A percentile compares a stretch with the other conserved stretches of the same genome.
Evolutionary conservation across 78 protist genomes (phyloP).

Genomic region (Dictyostelium citrinum): DNA sequence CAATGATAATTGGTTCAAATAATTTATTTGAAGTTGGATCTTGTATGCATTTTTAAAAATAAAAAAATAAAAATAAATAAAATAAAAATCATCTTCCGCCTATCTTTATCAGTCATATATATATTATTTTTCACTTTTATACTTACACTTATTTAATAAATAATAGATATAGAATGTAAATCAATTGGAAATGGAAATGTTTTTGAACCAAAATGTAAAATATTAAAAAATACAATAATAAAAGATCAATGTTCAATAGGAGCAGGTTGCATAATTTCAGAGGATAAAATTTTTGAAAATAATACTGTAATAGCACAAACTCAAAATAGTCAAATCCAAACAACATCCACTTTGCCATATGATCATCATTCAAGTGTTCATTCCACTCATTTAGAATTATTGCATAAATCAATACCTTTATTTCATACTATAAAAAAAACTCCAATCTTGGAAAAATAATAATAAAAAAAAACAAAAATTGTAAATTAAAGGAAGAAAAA

Average conservation of each 20-base stretch:
- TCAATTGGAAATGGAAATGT: constrained; percentile 74
- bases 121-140: too few species aligned
- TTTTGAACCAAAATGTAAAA: constrained; percentile 52
- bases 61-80: background rate
- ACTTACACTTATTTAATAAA: too few species aligned
- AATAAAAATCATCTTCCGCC: too few species aligned
- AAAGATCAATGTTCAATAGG: constrained; percentile 34
- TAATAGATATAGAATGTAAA: constrained; percentile 50
- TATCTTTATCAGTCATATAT: too few species aligned
- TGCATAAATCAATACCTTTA: constrained; percentile 46
- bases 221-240: constrained; percentile 3
- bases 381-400: constrained; percentile 20
- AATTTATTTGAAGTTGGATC: constrained; percentile 76
- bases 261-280: constrained; percentile 29
- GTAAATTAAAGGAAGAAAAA: too few species aligned
- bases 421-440: constrained; percentile 67
- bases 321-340: background rate
- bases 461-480: background rate
- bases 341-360: background rate
- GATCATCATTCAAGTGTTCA: constrained; percentile 39
- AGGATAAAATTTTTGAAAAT: constrained; percentile 1
- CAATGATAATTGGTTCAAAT: constrained; percentile 45
- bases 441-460: background rate
- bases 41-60: background rate
- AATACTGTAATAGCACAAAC: constrained; percentile 6